Base-by-base conservation (phyloP, 768 basidiomycete genomes). In the Lentinus brumalis region DNA sequence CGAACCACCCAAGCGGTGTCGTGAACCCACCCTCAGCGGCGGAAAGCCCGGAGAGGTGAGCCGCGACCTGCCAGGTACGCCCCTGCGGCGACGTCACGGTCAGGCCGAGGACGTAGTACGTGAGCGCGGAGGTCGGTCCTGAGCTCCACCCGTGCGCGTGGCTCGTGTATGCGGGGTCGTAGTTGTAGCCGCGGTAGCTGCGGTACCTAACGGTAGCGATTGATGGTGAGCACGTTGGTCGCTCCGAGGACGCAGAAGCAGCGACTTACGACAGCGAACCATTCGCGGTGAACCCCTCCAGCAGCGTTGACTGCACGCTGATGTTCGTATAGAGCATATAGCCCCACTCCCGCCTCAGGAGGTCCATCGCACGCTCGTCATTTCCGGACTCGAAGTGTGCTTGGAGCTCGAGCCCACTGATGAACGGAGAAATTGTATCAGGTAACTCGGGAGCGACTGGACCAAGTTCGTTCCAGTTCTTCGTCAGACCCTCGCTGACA, bases 61-160 rank as follows among this genome's bases (percentile, higher is more conserved):
- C 84, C 14, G 76, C 76, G 18, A 86, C 57, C 0, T 67, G 61
- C 84, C 84, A 86, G 0, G 75, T 76, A n/a, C 62, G 52, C 2
- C 84, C 84, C 64, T 80, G 75, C 0, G 79, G 77, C 5, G 79
- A 70, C 0, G 80, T 82, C 26, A 85, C 74, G 14, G 74, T 76
- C 11, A 86, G 71, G n/a, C 84, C 84, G 12, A 83, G 75, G 32
- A 85, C 76, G 66, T 84, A 85, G 70, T 81, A 82, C 2, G 83
- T 84, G 11, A 85, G 72, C 5, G 83, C 82, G 5, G 82, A 80
- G 0, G 85, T 86, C 0, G 85, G 82, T 0, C 84, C 85, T 0
- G 83, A 74, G 59, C 80, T 81, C 85, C 85, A 86, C 5, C 84
- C 84, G 64, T 86, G 85, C 1, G 82, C 71, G 66, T 85, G 84